Evolutionary conservation across 352 stramenopile species (phyloP).

Genomic region (Thalassiosira exigua): DNA sequence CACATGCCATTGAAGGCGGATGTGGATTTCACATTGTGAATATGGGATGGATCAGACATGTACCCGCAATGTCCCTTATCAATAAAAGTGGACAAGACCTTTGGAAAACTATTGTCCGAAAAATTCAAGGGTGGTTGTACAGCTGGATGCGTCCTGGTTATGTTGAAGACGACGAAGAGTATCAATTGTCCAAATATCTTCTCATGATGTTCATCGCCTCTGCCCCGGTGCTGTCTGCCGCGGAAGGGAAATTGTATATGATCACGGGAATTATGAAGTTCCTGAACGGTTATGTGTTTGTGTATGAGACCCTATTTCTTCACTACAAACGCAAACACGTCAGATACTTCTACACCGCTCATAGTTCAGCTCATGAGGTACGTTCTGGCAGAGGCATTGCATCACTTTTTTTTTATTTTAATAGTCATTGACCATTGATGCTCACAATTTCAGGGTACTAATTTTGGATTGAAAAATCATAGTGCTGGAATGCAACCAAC

Average conservation of each 20-base stretch:
- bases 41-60: conserved; percentile 25
- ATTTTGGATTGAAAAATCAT: conserved; percentile 14
- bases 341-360: conserved; percentile 1
- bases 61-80: neutral
- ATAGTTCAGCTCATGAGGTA: conserved; percentile 24
- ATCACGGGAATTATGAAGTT: conserved; percentile 20
- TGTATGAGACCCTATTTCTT: conserved; percentile 25
- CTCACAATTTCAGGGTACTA: conserved; percentile 14
- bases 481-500: conserved; percentile 1
- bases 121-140: conserved; percentile 32
- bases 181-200: conserved; percentile 1
- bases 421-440: too few species aligned
- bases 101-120: conserved; percentile 16
- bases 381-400: neutral
- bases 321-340: conserved; percentile 17
- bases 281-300: conserved; percentile 23
- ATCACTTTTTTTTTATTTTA: conserved; percentile 1
- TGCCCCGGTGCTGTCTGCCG: neutral
- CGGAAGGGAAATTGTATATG: neutral
- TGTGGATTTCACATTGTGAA: conserved; percentile 43
- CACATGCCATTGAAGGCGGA: conserved; percentile 21
- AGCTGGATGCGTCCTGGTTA: conserved; percentile 18
- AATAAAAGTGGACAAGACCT: neutral
- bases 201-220: conserved; percentile 2
- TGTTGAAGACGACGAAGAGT: conserved; percentile 9